phyloP scores from a whole-genome alignment of 1,284 basidiomycete species.

The Irpex rosettiformis region DNA sequence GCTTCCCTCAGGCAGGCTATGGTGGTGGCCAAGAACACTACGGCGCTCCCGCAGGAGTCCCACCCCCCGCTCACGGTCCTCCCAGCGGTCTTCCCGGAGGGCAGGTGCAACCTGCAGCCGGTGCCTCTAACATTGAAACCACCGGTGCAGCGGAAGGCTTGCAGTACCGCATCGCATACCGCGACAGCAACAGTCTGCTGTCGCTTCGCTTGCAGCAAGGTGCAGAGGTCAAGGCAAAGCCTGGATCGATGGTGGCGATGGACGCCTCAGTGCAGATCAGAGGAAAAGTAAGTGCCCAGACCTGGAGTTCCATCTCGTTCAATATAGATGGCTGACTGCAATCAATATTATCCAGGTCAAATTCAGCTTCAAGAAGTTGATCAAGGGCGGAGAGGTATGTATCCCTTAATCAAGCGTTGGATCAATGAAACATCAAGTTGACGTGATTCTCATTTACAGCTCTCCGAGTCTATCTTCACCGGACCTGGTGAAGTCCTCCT shows the following conservation, averaged over 20 bases:
- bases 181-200: conserved; percentile 32
- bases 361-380: conserved; percentile 29
- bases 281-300: conserved; percentile 22
- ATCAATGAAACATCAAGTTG: neutral
- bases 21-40: neutral
- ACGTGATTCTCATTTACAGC: conserved; percentile 11
- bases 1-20: neutral
- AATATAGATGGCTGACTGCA: neutral
- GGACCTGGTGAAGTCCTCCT: conserved; percentile 32
- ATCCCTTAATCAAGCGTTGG: too few relatives aligned
- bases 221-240: conserved; percentile 29
- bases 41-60: neutral
- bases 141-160: conserved; percentile 27
- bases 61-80: neutral
- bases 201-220: conserved; percentile 26
- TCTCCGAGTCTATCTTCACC: conserved; percentile 27
- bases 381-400: conserved; percentile 27
- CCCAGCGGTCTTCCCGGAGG: neutral
- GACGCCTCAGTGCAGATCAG: conserved; percentile 28
- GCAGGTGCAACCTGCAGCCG: neutral
- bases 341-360: conserved; percentile 16
- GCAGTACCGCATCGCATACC: conserved; percentile 29
- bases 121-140: conserved; percentile 17
- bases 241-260: conserved; percentile 34
- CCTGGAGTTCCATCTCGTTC: neutral